phyloP scores from a whole-genome alignment of 768 basidiomycete genomes.

The Podaxis carcinomalis region DNA sequence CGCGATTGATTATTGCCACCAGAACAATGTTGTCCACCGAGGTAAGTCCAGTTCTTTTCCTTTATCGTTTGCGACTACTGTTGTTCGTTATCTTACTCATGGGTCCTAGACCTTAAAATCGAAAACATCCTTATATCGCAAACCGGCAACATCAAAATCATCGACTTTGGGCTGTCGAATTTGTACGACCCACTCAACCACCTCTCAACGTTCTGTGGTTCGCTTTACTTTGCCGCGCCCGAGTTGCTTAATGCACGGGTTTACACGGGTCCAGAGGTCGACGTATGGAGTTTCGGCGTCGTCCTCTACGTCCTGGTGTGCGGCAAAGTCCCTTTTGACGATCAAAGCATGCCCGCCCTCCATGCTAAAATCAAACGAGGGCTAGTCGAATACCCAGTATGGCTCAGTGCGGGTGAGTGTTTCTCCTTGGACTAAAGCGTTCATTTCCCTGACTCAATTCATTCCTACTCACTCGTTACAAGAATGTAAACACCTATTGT shows the following conservation, averaged over 20 bases:
- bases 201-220: constrained; percentile 95
- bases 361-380: constrained; percentile 99
- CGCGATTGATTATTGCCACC: constrained; percentile 95
- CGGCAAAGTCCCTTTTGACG: constrained; percentile 98
- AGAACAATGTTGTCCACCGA: constrained; percentile 96
- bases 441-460: constrained; percentile 10
- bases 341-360: constrained; percentile 97
- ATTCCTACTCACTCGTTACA: background rate
- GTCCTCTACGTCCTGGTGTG: constrained; percentile 97
- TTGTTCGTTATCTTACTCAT: background rate
- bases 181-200: constrained; percentile 80
- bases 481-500: constrained; percentile 95
- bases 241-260: constrained; percentile 95
- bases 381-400: constrained; percentile 93
- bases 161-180: constrained; percentile 98
- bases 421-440: background rate
- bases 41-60: constrained; percentile 34
- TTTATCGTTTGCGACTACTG: background rate
- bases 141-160: constrained; percentile 99
- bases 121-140: constrained; percentile 99
- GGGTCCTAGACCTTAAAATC: constrained; percentile 82
- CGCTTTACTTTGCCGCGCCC: constrained; percentile 96
- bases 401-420: constrained; percentile 84
- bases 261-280: constrained; percentile 97
- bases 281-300: constrained; percentile 98